phyloP scores from a whole-genome alignment of 164 flowering plant genomes.

The Vitis cinerea region DNA sequence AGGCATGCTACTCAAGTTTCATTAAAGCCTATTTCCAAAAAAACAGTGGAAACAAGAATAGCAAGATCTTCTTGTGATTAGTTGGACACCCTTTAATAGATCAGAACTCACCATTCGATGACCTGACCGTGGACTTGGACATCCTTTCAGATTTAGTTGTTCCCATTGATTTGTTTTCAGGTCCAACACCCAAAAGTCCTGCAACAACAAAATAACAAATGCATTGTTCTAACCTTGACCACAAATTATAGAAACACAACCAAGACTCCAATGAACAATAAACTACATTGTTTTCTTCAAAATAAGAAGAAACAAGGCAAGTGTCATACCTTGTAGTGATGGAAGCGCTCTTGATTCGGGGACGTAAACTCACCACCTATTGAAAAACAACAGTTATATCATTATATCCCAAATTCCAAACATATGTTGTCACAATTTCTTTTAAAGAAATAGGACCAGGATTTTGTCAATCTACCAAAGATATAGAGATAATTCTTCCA shows the following conservation, averaged over 20 bases:
- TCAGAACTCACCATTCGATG: slow-evolving; percentile 80
- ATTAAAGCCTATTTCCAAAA: too few relatives aligned
- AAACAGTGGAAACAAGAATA: too few relatives aligned
- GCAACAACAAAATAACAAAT: slow-evolving; percentile 6
- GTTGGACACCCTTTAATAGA: background rate
- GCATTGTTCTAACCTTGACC: background rate
- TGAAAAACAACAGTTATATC: slow-evolving; percentile 6
- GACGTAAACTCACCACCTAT: slow-evolving; percentile 99
- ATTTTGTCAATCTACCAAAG: slow-evolving; percentile 47
- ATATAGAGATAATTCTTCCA: slow-evolving; percentile 95
- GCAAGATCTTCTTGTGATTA: too few relatives aligned
- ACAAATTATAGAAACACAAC: slow-evolving; percentile 4
- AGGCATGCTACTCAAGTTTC: too few relatives aligned
- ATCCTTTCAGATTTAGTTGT: slow-evolving; percentile 85
- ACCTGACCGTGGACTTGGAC: slow-evolving; percentile 98
- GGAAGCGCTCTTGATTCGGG: slow-evolving; percentile 98
- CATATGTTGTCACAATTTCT: too few relatives aligned
- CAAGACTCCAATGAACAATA: background rate
- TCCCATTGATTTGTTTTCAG: slow-evolving; percentile 97
- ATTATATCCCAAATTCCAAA: background rate
- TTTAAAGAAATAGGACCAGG: too few relatives aligned
- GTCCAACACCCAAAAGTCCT: slow-evolving; percentile 98
- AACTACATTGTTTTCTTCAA: background rate
- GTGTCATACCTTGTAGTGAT: slow-evolving; percentile 88
- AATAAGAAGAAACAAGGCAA: background rate